Evolutionary conservation across 805 yeast genomes (phyloP).

Genomic region (Saccharomycopsis malanga): DNA sequence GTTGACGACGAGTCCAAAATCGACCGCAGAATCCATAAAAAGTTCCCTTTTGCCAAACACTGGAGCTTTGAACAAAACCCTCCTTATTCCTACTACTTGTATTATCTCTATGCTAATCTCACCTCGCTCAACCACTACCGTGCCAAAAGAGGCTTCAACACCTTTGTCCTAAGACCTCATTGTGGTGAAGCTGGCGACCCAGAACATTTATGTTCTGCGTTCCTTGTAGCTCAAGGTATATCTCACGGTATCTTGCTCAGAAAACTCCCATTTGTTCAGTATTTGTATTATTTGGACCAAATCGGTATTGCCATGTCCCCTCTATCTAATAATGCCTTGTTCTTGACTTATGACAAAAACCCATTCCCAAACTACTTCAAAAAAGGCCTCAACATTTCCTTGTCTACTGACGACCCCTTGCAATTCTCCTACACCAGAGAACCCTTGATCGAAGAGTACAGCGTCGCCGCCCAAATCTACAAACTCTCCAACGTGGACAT

Average conservation of each 20-base stretch:
- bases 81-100: slow-evolving; percentile 93
- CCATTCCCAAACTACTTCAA: slow-evolving; percentile 89
- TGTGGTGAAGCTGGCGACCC: slow-evolving; percentile 99
- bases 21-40: slow-evolving; percentile 75
- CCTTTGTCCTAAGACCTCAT: slow-evolving; percentile 94
- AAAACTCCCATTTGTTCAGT: slow-evolving; percentile 92
- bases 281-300: slow-evolving; percentile 87
- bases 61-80: slow-evolving; percentile 84
- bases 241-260: slow-evolving; percentile 92
- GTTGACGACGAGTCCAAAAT: slow-evolving; percentile 96
- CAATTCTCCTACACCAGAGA: slow-evolving; percentile 97
- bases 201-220: slow-evolving; percentile 88
- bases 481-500: slow-evolving; percentile 90
- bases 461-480: slow-evolving; percentile 97
- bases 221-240: slow-evolving; percentile 82
- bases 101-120: slow-evolving; percentile 81
- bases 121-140: slow-evolving; percentile 85
- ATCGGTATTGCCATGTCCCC: slow-evolving; percentile 99
- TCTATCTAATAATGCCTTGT: slow-evolving; percentile 89
- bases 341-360: slow-evolving; percentile 92
- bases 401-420: slow-evolving; percentile 95
- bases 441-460: slow-evolving; percentile 94
- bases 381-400: slow-evolving; percentile 87
- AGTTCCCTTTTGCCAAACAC: slow-evolving; percentile 75
- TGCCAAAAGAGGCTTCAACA: slow-evolving; percentile 64